These are phyloP conservation scores for Babjeviella inositovora DNA, from an alignment of 805 yeast genomes.

Conservation along the genomic window DNA sequence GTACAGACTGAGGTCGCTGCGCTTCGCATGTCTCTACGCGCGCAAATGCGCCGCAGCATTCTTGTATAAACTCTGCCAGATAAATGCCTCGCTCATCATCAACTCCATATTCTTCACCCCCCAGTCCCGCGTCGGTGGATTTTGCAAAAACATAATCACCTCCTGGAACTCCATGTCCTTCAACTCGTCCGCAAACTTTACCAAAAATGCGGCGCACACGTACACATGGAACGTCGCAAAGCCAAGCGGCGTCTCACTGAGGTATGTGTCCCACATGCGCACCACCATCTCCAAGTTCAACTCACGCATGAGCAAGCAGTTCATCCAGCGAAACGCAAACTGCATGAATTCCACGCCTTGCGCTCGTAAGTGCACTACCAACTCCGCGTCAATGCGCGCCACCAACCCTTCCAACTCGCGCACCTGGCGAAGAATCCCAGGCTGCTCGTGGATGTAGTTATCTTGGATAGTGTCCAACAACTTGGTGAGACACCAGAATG, in stretches of 20 bases:
- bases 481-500: conserved; percentile 92
- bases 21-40: no score
- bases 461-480: conserved; percentile 90
- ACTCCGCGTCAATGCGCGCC: conserved; percentile 58
- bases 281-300: conserved; percentile 62
- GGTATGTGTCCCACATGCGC: conserved; percentile 96
- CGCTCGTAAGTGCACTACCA: conserved; percentile 55
- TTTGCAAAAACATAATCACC: conserved; percentile 79
- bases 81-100: conserved; percentile 86
- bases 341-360: conserved; percentile 93
- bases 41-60: conserved; percentile 81
- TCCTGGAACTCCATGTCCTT: conserved; percentile 89
- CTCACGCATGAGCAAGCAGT: conserved; percentile 92
- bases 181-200: conserved; percentile 69
- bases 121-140: conserved; percentile 81
- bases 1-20: no score
- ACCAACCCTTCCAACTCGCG: conserved; percentile 64
- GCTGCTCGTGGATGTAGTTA: conserved; percentile 95
- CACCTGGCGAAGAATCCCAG: conserved; percentile 90
- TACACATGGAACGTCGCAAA: conserved; percentile 89
- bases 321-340: conserved; percentile 97
- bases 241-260: conserved; percentile 60
- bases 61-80: conserved; percentile 89
- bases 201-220: conserved; percentile 93
- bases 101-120: conserved; percentile 79